Percentiles rank a stretch among this genome's conserved stretches.
Evolutionary conservation across 2,329 filamentous ascomycete species (phyloP).

Genomic region (Fusarium aywerte): DNA sequence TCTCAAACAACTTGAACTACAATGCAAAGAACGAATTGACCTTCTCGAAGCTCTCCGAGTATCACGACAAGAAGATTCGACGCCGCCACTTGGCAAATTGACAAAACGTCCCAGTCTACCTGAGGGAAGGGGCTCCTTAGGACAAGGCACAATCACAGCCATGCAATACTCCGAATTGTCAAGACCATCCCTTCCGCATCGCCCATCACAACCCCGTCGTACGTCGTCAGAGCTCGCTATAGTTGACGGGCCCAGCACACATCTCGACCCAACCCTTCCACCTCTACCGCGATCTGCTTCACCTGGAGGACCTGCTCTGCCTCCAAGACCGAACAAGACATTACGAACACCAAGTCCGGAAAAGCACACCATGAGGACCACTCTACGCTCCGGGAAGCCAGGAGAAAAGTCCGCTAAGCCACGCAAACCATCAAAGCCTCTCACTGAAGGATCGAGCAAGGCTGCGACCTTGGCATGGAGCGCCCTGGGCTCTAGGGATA

Average conservation of each 20-base stretch:
- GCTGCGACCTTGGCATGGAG: constrained; percentile 73
- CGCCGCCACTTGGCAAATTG: constrained; percentile 36
- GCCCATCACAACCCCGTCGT: constrained; percentile 66
- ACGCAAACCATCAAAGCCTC: constrained; percentile 56
- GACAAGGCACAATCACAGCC: constrained; percentile 82
- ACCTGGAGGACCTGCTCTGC: constrained; percentile 45
- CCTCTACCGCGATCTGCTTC: constrained; percentile 48
- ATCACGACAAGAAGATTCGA: constrained; percentile 60
- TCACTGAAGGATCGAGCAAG: constrained; percentile 67
- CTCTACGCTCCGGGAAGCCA: constrained; percentile 62
- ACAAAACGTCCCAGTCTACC: constrained; percentile 37
- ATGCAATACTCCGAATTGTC: constrained; percentile 84
- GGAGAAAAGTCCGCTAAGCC: constrained; percentile 56
- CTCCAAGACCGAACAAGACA: constrained; percentile 51
- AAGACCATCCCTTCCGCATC: constrained; percentile 68
- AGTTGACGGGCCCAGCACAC: constrained; percentile 48
- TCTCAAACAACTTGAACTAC: constrained; percentile 82
- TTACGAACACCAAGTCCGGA: constrained; percentile 67
- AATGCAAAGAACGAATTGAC: constrained; percentile 94
- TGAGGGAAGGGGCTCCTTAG: constrained; percentile 71
- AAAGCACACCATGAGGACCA: constrained; percentile 71
- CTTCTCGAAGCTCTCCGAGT: constrained; percentile 82
- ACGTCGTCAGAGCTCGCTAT: constrained; percentile 62
- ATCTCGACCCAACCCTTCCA: constrained; percentile 28
- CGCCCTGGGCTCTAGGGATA: constrained; percentile 56